Evolutionary conservation across 495 filamentous ascomycete species (phyloP).

Genomic region (Lophiostoma macrostomum): DNA sequence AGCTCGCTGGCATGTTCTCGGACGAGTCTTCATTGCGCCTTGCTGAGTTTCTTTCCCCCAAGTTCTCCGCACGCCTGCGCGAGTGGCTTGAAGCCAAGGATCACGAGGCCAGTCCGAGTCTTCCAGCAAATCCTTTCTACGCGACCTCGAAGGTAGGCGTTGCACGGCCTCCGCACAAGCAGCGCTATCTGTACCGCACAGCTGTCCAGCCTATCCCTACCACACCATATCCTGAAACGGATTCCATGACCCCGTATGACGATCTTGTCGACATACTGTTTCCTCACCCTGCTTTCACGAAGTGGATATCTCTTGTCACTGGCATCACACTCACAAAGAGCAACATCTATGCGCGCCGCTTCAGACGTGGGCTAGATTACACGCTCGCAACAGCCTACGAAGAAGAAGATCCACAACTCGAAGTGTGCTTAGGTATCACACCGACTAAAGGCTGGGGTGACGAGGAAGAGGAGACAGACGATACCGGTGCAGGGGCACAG

Average conservation of each 20-base stretch:
- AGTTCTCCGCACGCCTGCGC: conserved; percentile 67
- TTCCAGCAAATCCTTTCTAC: conserved; percentile 45
- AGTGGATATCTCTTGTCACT: conserved; percentile 83
- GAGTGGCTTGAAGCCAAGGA: conserved; percentile 58
- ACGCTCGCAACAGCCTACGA: conserved; percentile 84
- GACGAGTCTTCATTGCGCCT: conserved; percentile 80
- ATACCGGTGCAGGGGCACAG: conserved; percentile 6
- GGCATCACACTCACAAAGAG: conserved; percentile 60
- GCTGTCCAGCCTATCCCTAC: conserved; percentile 28
- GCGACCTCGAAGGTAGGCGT: conserved; percentile 56
- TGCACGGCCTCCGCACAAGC: conserved; percentile 89
- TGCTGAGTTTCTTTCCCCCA: conserved; percentile 69
- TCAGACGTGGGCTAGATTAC: conserved; percentile 85
- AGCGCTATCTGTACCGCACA: conserved; percentile 82
- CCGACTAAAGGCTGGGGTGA: conserved; percentile 80
- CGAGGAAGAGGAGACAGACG: conserved; percentile 52
- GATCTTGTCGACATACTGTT: conserved; percentile 75
- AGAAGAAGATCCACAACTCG: conserved; percentile 72
- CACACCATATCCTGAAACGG: conserved; percentile 14
- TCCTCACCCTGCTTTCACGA: conserved; percentile 80
- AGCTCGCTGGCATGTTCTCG: conserved; percentile 71
- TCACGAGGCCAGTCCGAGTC: conserved; percentile 38
- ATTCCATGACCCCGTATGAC: conserved; percentile 57
- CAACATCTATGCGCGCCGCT: conserved; percentile 71
- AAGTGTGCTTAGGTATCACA: conserved; percentile 80